phyloP scores from a whole-genome alignment of 2,329 filamentous ascomycete genomes.

The Aquanectria penicillioides region DNA sequence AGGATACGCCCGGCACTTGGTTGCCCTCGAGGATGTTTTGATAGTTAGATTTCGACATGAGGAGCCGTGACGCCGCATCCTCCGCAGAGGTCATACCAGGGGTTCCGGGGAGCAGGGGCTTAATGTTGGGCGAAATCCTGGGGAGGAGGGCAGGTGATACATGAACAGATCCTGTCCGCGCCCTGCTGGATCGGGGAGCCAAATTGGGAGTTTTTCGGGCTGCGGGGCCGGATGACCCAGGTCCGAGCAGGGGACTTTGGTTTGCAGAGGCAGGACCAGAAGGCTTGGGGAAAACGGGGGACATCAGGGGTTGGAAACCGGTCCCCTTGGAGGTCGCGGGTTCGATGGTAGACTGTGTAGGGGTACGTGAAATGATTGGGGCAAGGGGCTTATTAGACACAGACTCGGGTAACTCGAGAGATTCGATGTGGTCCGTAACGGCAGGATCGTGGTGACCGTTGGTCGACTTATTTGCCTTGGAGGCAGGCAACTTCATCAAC shows the following conservation, averaged over 20 bases:
- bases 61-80: constrained; percentile 74
- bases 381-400: constrained; percentile 47
- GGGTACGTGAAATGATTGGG: constrained; percentile 55
- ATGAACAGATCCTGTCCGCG: constrained; percentile 78
- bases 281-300: constrained; percentile 56
- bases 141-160: constrained; percentile 88
- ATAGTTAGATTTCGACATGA: constrained; percentile 97
- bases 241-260: constrained; percentile 71
- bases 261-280: constrained; percentile 62
- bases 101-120: constrained; percentile 79
- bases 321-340: constrained; percentile 60
- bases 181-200: constrained; percentile 69
- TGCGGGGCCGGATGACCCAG: constrained; percentile 59
- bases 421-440: constrained; percentile 65
- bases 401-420: constrained; percentile 78
- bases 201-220: constrained; percentile 65
- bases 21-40: constrained; percentile 97
- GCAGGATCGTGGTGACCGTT: constrained; percentile 52
- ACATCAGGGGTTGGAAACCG: constrained; percentile 58
- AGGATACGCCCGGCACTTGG: constrained; percentile 86
- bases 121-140: constrained; percentile 93
- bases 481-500: constrained; percentile 78
- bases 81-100: constrained; percentile 62
- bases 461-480: constrained; percentile 60
- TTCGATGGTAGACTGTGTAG: constrained; percentile 50